Evolutionary conservation across 345 rosid species (phyloP).

Genomic region (Gossypium anomalum): DNA sequence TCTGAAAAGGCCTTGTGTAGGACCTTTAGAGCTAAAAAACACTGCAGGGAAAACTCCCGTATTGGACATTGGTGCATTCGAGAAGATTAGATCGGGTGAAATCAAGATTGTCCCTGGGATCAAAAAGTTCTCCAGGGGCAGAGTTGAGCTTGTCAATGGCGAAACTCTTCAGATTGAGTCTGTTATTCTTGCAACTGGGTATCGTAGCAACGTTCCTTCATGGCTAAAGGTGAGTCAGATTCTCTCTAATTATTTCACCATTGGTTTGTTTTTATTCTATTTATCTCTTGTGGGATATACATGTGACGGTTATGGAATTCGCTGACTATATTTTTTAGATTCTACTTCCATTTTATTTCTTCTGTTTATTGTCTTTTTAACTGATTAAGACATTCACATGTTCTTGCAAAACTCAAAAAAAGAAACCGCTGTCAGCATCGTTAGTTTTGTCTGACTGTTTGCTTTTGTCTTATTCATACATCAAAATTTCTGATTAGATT

Average conservation of each 20-base stretch:
- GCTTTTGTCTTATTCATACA: slow-evolving; percentile 19
- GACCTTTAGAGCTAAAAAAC: slow-evolving; percentile 67
- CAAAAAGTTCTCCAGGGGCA: slow-evolving; percentile 43
- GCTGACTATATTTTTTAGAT: not conserved
- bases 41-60: slow-evolving; percentile 76
- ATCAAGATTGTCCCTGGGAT: slow-evolving; percentile 73
- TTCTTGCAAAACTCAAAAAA: slow-evolving; percentile 9
- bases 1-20: slow-evolving; percentile 52
- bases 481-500: slow-evolving; percentile 1
- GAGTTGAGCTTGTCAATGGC: slow-evolving; percentile 66
- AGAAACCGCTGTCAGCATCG: slow-evolving; percentile 19
- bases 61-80: slow-evolving; percentile 64
- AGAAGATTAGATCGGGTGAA: slow-evolving; percentile 60
- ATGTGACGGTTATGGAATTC: slow-evolving; percentile 30
- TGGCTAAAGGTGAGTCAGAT: slow-evolving; percentile 67
- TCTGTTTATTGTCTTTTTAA: not conserved
- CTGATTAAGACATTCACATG: slow-evolving; percentile 19
- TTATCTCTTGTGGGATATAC: not conserved
- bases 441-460: slow-evolving; percentile 13
- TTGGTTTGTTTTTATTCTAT: slow-evolving; percentile 1
- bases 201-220: slow-evolving; percentile 87
- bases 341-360: not conserved
- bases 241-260: not conserved
- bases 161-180: slow-evolving; percentile 57
- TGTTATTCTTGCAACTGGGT: slow-evolving; percentile 82